Percentiles rank a stretch among this genome's conserved stretches.
Evolutionary conservation across 2,329 filamentous ascomycete species (phyloP).

Genomic region (Aspergillus novoparasiticus): DNA sequence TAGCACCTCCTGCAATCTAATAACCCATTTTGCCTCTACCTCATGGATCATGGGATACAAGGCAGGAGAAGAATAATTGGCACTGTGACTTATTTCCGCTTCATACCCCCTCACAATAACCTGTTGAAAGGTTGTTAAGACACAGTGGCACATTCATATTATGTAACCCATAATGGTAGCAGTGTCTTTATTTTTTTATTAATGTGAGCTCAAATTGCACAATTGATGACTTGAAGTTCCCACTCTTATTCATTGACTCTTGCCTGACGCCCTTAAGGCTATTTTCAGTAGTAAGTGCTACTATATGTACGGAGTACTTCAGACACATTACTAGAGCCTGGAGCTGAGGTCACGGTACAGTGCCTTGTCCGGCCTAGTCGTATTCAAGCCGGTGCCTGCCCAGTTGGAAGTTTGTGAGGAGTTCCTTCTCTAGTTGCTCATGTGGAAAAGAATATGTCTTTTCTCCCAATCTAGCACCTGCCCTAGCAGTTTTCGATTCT

Average conservation of each 20-base stretch:
- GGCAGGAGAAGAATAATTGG: conserved; percentile 63
- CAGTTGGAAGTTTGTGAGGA: neutral
- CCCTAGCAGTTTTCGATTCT: conserved; percentile 6
- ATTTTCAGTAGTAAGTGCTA: neutral
- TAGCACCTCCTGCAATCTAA: conserved; percentile 68
- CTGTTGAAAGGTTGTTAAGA: conserved; percentile 41
- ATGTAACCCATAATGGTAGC: neutral
- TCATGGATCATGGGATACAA: conserved; percentile 69
- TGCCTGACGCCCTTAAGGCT: neutral
- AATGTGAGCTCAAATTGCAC: neutral
- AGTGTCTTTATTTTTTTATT: neutral
- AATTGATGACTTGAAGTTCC: neutral
- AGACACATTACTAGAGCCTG: neutral
- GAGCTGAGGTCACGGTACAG: neutral
- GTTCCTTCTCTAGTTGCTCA: conserved; percentile 18
- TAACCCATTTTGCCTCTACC: conserved; percentile 58
- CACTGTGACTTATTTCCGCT: conserved; percentile 46
- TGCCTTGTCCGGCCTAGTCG: neutral
- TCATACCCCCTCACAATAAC: conserved; percentile 40
- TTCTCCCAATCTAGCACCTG: conserved; percentile 4
- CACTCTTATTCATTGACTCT: no score
- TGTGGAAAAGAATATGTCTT: conserved; percentile 2
- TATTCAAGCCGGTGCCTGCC: conserved; percentile 3
- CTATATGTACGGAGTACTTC: neutral
- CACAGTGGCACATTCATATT: conserved; percentile 39